Evolutionary conservation across 225 moss, liverwort and hornwort species (phyloP), one percentile per base, ranked within the genome.

Genomic region (Rhytidiadelphus loreus): DNA sequence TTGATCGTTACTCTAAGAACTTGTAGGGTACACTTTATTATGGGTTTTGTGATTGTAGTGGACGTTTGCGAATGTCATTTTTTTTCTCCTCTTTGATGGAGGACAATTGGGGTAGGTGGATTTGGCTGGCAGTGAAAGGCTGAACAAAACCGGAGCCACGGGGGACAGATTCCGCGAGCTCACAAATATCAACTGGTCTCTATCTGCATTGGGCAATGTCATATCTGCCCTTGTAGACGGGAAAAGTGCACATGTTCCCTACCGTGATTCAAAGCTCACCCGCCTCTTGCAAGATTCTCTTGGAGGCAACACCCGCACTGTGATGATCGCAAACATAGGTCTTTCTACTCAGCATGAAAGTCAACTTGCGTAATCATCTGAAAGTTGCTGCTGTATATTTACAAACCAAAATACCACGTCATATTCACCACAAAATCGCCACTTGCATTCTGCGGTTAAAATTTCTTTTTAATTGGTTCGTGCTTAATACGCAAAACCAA

Each of bases 61-160:
- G 59, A 77, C 35, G 77, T 87, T 85, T 89, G 83, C 87, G 87
- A 41, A 30, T 76, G 63, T 58, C 32, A 48, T 63, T 58, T 24
- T 44, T 85, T 85, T 77, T 79, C 83, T 46, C 70, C 76, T 87
- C 57, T 81, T 81, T 81, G 89, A 77, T 55, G 81, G 58, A 58
- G 75, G 35, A 74, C 85, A 62, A 53, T 89, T 89, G 81, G 86
- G 83, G 63, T 95, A 98, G 98, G 98, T 97, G 79, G 97, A 98
- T 96, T 94, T 98, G 94, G 97, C 97, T 71, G 98, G 98, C 88
- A 98, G 97, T 91, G 98, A 97, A 87, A 95, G 98, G 91, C 87
- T 98, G 91, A 98, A 96, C 87, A 98, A 98, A 92, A 98, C 98
- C 85, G 98, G 98, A 91, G 98, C 98, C n/a, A 97, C 97, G 8